Percentiles rank a stretch among this genome's conserved stretches.
These are phyloP conservation scores for Metarhizium brunneum DNA, from an alignment of 2,329 filamentous ascomycete genomes.

Conservation along the genomic window DNA sequence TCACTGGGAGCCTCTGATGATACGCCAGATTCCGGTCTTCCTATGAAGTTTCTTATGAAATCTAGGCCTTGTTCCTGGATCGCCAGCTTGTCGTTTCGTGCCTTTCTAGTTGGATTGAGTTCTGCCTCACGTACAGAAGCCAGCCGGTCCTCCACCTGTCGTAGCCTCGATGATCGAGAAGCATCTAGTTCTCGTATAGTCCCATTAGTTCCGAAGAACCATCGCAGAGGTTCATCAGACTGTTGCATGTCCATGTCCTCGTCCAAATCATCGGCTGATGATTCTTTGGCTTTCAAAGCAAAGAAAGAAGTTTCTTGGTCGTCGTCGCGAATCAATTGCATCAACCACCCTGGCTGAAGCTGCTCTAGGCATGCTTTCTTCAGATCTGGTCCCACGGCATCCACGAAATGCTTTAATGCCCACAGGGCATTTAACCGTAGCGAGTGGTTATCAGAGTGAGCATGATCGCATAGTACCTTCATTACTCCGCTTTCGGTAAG, in stretches of 20 bases:
- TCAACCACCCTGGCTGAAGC: slow-evolving; percentile 70
- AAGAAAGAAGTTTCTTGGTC: slow-evolving; percentile 43
- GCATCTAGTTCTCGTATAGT: slow-evolving; percentile 22
- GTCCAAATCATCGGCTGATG: slow-evolving; percentile 34
- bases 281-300: slow-evolving; percentile 21
- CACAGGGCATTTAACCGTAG: slow-evolving; percentile 81
- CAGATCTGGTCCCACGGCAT: slow-evolving; percentile 58
- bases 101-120: slow-evolving; percentile 55
- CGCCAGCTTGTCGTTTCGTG: slow-evolving; percentile 67
- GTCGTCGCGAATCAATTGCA: slow-evolving; percentile 63
- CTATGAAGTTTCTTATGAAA: slow-evolving; percentile 83
- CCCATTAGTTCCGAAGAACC: slow-evolving; percentile 24
- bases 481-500: slow-evolving; percentile 68
- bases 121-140: slow-evolving; percentile 53
- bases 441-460: slow-evolving; percentile 69
- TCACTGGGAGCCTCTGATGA: slow-evolving; percentile 39
- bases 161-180: slow-evolving; percentile 32
- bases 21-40: slow-evolving; percentile 42
- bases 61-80: slow-evolving; percentile 89
- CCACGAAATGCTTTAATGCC: slow-evolving; percentile 86
- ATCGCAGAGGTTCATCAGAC: slow-evolving; percentile 32
- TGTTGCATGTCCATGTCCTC: slow-evolving; percentile 50
- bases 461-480: slow-evolving; percentile 71
- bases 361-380: slow-evolving; percentile 73
- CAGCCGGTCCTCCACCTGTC: slow-evolving; percentile 41